These are phyloP conservation scores for Chromera velia DNA, from an alignment of 73 alveolate genomes.

Conservation along the genomic window DNA sequence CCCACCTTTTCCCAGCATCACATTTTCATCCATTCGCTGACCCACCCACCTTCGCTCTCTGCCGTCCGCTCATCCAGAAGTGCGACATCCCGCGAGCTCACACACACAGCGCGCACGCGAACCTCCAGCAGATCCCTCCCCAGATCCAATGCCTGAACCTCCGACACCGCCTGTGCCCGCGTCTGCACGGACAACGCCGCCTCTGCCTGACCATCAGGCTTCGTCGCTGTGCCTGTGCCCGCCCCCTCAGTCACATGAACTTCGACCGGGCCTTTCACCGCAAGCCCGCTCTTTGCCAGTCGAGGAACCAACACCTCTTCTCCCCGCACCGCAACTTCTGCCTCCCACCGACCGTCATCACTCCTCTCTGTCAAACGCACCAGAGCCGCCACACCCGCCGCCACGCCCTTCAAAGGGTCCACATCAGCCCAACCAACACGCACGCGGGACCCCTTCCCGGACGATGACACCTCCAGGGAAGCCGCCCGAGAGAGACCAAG, in stretches of 20 bases:
- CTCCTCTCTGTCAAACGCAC: too few relatives aligned
- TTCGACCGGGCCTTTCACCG: neutral
- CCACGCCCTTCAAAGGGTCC: too few relatives aligned
- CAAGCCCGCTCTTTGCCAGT: neutral
- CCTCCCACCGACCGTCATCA: too few relatives aligned
- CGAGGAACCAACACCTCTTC: neutral
- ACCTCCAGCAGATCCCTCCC: conserved; percentile 22
- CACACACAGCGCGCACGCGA: conserved; percentile 29
- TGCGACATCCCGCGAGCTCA: conserved; percentile 27
- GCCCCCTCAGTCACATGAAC: neutral
- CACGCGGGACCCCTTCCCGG: too few relatives aligned
- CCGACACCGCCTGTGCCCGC: conserved; percentile 3
- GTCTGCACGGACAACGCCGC: neutral
- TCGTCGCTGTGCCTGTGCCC: too few relatives aligned
- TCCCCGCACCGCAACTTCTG: neutral
- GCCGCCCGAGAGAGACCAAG: too few relatives aligned
- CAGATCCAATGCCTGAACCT: conserved; percentile 9
- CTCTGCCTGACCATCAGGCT: too few relatives aligned
- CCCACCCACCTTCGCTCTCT: conserved; percentile 20
- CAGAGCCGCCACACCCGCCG: too few relatives aligned
- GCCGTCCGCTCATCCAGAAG: conserved; percentile 14
- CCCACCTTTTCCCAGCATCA: too few relatives aligned
- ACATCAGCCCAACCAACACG: too few relatives aligned
- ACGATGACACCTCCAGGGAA: too few relatives aligned
- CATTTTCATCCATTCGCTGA: too few relatives aligned